phyloP scores from a whole-genome alignment of 2,329 filamentous ascomycete genomes.

The Fusarium nygamai region DNA sequence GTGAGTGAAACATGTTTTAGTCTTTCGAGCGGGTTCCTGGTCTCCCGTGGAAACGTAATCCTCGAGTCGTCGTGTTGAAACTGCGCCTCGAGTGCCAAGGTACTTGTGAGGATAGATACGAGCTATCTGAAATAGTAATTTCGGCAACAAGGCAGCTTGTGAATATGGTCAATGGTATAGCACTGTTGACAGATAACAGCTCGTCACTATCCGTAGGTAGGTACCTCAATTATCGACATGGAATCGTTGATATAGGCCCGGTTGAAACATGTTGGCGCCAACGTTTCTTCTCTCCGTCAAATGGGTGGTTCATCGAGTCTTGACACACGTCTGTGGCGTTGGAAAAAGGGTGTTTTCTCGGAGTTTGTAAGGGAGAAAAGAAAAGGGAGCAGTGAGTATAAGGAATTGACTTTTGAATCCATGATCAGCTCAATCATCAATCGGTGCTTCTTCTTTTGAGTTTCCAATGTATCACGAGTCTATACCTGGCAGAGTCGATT shows the following conservation, averaged over 20 bases:
- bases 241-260: slow-evolving; percentile 6
- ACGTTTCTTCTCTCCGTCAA: slow-evolving; percentile 6
- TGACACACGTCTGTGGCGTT: slow-evolving; percentile 35
- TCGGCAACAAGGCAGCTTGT: slow-evolving; percentile 1
- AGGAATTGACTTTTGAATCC: not conserved
- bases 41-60: slow-evolving; percentile 29
- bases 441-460: not conserved
- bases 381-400: slow-evolving; percentile 1
- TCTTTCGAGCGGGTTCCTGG: not conserved
- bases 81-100: slow-evolving; percentile 7
- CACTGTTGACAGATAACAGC: not conserved
- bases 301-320: not conserved
- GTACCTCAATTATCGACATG: not conserved
- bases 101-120: not conserved
- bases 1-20: slow-evolving; percentile 24
- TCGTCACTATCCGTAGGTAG: not conserved
- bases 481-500: not conserved
- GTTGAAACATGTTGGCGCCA: slow-evolving; percentile 9
- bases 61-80: not conserved
- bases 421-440: not conserved
- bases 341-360: slow-evolving; percentile 4
- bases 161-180: not conserved
- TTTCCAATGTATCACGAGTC: not conserved
- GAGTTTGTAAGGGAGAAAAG: slow-evolving; percentile 13
- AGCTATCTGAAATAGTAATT: not conserved